phyloP scores from a whole-genome alignment of 108 stramenopile genomes.

The Cafeteria roenbergensis region DNA sequence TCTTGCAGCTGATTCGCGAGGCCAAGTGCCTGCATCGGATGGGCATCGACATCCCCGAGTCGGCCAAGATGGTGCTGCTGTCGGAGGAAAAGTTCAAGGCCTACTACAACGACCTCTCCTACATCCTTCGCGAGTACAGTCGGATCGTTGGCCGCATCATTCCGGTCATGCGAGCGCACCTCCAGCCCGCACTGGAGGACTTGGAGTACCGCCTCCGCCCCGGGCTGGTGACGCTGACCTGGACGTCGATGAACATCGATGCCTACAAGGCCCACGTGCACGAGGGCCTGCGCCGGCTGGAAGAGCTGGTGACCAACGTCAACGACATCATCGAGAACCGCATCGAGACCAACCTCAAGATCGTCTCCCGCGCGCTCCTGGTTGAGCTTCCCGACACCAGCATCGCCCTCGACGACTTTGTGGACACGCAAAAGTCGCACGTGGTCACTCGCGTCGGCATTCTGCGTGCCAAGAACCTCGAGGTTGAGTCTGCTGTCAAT shows the following conservation, averaged over 20 bases:
- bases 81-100: slow-evolving; percentile 41
- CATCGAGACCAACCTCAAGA: slow-evolving; percentile 50
- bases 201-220: slow-evolving; percentile 37
- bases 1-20: slow-evolving; percentile 52
- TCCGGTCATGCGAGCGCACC: slow-evolving; percentile 25
- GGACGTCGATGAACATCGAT: slow-evolving; percentile 56
- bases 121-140: slow-evolving; percentile 39
- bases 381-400: slow-evolving; percentile 36
- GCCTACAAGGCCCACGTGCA: slow-evolving; percentile 25
- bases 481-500: slow-evolving; percentile 47
- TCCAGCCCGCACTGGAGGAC: slow-evolving; percentile 26
- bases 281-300: slow-evolving; percentile 25
- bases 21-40: slow-evolving; percentile 42
- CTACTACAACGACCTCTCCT: slow-evolving; percentile 34
- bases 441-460: slow-evolving; percentile 10
- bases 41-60: slow-evolving; percentile 39
- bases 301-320: slow-evolving; percentile 40
- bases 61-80: slow-evolving; percentile 38
- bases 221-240: slow-evolving; percentile 46
- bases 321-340: slow-evolving; percentile 53
- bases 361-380: slow-evolving; percentile 25
- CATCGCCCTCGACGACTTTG: slow-evolving; percentile 46
- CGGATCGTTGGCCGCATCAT: slow-evolving; percentile 25
- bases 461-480: slow-evolving; percentile 22
- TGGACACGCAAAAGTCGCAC: slow-evolving; percentile 33